A percentile compares a stretch with the other conserved stretches of the same genome.
Conservation (phyloP, 2,329 filamentous ascomycete genomes). For the Colletotrichum lindemuthianum region DNA sequence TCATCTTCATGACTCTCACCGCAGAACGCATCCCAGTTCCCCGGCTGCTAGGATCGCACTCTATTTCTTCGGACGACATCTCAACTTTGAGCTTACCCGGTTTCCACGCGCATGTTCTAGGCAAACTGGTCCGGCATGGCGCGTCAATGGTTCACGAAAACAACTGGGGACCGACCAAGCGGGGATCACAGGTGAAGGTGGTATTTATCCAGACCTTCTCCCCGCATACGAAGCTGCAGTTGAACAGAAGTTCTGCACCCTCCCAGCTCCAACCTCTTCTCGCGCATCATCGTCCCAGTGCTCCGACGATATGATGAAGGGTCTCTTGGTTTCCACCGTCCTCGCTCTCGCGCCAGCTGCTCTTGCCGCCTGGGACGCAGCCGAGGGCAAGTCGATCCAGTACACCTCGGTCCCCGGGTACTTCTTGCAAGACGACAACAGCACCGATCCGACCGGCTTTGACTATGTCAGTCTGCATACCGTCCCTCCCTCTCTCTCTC, state of each 20-base stretch:
- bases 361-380: slow-evolving; percentile 45
- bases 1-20: slow-evolving; percentile 8
- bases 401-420: slow-evolving; percentile 70
- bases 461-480: slow-evolving; percentile 65
- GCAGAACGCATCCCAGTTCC: neutral
- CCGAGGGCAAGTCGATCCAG: slow-evolving; percentile 57
- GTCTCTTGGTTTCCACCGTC: slow-evolving; percentile 42
- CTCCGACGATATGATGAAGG: slow-evolving; percentile 46
- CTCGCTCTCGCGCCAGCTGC: slow-evolving; percentile 43
- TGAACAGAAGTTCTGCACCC: neutral
- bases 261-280: slow-evolving; percentile 1
- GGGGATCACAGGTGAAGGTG: slow-evolving; percentile 14
- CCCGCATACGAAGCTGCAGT: slow-evolving; percentile 25
- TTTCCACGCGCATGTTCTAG: slow-evolving; percentile 11
- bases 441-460: slow-evolving; percentile 66
- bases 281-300: slow-evolving; percentile 6
- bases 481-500: rapidly evolving
- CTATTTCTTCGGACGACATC: slow-evolving; percentile 18
- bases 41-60: slow-evolving; percentile 1
- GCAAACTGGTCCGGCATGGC: slow-evolving; percentile 34
- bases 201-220: slow-evolving; percentile 31
- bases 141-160: slow-evolving; percentile 26
- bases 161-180: slow-evolving; percentile 14
- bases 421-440: slow-evolving; percentile 70
- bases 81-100: slow-evolving; percentile 27